These are phyloP conservation scores for Ustanciosporium gigantosporum DNA, from an alignment of 1,284 basidiomycete species.

Conservation along the genomic window DNA sequence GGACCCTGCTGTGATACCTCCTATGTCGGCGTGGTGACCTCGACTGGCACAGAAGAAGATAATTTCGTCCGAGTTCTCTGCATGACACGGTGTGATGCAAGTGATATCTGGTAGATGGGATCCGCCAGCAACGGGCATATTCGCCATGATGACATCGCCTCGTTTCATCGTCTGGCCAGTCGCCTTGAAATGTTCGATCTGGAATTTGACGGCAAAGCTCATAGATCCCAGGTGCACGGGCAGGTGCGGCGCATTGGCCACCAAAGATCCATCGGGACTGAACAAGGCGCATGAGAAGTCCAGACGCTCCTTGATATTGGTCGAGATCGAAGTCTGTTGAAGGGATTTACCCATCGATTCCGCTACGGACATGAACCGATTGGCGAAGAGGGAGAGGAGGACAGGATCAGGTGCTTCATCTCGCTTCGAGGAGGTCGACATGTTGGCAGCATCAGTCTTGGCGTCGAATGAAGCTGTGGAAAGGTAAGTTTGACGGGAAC, in stretches of 20 bases:
- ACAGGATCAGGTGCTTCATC: constrained; percentile 73
- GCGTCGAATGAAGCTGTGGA: background rate
- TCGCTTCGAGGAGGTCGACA: too few species aligned
- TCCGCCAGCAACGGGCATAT: constrained; percentile 84
- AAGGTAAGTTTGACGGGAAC: too few species aligned
- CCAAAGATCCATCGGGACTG: constrained; percentile 83
- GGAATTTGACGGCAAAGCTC: constrained; percentile 80
- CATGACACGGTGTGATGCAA: constrained; percentile 84
- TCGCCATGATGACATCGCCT: constrained; percentile 88
- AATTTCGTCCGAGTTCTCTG: constrained; percentile 68
- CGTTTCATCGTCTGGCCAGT: constrained; percentile 66
- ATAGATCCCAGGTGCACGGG: constrained; percentile 68
- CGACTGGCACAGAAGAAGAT: constrained; percentile 91
- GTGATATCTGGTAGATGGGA: constrained; percentile 73
- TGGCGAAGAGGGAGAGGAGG: constrained; percentile 82
- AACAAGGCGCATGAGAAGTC: constrained; percentile 88
- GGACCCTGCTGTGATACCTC: constrained; percentile 75
- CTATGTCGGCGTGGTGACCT: constrained; percentile 71
- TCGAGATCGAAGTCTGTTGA: constrained; percentile 83
- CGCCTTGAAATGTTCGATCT: constrained; percentile 72
- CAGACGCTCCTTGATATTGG: constrained; percentile 85
- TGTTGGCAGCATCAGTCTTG: background rate
- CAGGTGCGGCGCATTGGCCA: constrained; percentile 83
- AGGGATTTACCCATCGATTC: constrained; percentile 89
- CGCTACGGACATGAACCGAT: constrained; percentile 88